Evolutionary conservation across 768 basidiomycete species (phyloP), one percentile per base, ranked within the genome.

Genomic region (Termitomyces heimii): DNA sequence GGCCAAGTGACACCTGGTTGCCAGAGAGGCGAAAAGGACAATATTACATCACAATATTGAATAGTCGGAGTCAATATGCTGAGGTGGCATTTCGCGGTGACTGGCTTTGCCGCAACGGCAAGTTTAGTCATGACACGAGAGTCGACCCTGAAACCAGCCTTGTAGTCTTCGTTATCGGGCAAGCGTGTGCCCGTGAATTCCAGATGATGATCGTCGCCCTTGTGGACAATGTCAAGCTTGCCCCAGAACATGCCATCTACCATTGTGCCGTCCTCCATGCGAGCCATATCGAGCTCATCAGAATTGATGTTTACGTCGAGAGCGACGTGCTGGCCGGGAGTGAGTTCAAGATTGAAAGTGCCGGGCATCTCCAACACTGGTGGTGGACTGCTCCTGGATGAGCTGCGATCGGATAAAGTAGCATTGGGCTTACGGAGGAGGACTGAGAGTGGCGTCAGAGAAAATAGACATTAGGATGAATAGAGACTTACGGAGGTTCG

Each of bases 161-260:
- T 76, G 62, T 83, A 79, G 51, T 86, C 83, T 44, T 84, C 80
- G 53, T 78, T 77, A 49, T 81, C 79, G 48, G 77, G 77, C 59
- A 92, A 76, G 31, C 86, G 83, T 26, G 92, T 91, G 26, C 92
- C 92, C 52, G 72, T 84, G 68, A 94, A 94, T 63, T 92, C 92
- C 80, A 94, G 81, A 55, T 78, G 79, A 70, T 94, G 92, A 18
- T 73, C 84, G 63, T 89, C 88, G 32, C 84, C 88, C 1, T 82
- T 75, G 65, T 94, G 92, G 13, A 92, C 81, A 51, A 94, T 89
- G 62, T 83, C 84, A 54, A 94, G 82, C 66, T 92, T 92, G 4
- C 92, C 92, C 89, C 88, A 93, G 72, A 92, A 94, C 70, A 82
- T 74, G 40, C 92, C 92, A 49, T 90, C 92, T 20, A 94, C 92